A percentile compares a stretch with the other conserved stretches of the same genome.
These are phyloP conservation scores for Telfairia occidentalis DNA, from an alignment of 331 rosid genomes.

Conservation along the genomic window DNA sequence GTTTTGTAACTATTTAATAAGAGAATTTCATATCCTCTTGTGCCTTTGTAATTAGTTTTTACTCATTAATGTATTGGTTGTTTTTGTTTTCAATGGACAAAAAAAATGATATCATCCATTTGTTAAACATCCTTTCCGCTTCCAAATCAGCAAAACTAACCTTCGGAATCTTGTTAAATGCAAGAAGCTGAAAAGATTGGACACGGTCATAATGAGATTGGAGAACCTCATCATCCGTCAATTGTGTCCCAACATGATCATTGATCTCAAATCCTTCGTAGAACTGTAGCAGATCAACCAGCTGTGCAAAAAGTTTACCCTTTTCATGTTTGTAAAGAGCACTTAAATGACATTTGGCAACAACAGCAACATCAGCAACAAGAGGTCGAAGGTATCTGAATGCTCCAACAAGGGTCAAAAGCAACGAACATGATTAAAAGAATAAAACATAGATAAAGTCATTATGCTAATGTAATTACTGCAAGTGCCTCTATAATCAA, in stretches of 20 bases:
- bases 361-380: constrained; percentile 92
- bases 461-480: background rate
- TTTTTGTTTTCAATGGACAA: background rate
- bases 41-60: background rate
- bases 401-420: constrained; percentile 13
- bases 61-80: background rate
- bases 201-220: constrained; percentile 77
- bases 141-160: constrained; percentile 29
- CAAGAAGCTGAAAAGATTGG: constrained; percentile 78
- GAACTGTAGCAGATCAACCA: constrained; percentile 83
- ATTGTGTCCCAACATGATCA: constrained; percentile 77
- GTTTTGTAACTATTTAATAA: background rate
- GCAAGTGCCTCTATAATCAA: background rate
- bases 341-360: constrained; percentile 91
- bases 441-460: background rate
- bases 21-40: background rate
- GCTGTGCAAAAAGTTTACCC: constrained; percentile 91
- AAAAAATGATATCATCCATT: background rate
- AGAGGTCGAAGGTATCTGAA: constrained; percentile 83
- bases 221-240: constrained; percentile 87
- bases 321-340: constrained; percentile 76
- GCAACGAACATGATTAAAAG: background rate
- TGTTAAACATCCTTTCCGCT: background rate
- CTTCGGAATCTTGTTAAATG: constrained; percentile 74
- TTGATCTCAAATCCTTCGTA: constrained; percentile 94